phyloP scores from a whole-genome alignment of 2,329 filamentous ascomycete species.

The Aspergillus quadricinctus region DNA sequence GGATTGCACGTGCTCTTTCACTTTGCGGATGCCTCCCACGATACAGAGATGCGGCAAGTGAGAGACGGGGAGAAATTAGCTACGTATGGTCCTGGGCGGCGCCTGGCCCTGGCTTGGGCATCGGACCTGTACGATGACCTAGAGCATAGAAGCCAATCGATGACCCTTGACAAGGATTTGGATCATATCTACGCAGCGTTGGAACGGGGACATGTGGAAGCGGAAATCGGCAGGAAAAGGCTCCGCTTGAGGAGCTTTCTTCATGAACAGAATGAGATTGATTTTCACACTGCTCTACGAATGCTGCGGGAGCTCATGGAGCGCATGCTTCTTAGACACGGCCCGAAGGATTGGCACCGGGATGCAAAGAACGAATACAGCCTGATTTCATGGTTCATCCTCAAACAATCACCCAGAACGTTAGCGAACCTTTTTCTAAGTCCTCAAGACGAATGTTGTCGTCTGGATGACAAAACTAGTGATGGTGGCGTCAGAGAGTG shows the following conservation, averaged over 20 bases:
- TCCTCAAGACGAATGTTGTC: constrained; percentile 23
- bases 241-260: constrained; percentile 21
- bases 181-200: constrained; percentile 21
- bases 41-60: constrained; percentile 11
- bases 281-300: constrained; percentile 25
- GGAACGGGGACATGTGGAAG: constrained; percentile 20
- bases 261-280: constrained; percentile 20
- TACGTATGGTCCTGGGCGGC: constrained; percentile 12
- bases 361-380: constrained; percentile 23
- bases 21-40: constrained; percentile 24
- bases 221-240: constrained; percentile 22
- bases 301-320: constrained; percentile 28
- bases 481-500: constrained; percentile 13
- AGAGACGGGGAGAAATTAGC: constrained; percentile 5
- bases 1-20: constrained; percentile 27
- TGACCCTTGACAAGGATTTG: constrained; percentile 18
- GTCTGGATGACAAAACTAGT: constrained; percentile 15
- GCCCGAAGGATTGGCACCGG: constrained; percentile 23
- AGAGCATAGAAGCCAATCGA: constrained; percentile 6
- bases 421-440: constrained; percentile 24
- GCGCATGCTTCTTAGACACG: constrained; percentile 26
- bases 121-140: constrained; percentile 19
- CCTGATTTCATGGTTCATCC: constrained; percentile 26
- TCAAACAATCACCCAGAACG: constrained; percentile 21
- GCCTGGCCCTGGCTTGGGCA: constrained; percentile 13